These are phyloP conservation scores for Amphicarpaea edgeworthii DNA, from an alignment of 306 rosid species.

Conservation along the genomic window DNA sequence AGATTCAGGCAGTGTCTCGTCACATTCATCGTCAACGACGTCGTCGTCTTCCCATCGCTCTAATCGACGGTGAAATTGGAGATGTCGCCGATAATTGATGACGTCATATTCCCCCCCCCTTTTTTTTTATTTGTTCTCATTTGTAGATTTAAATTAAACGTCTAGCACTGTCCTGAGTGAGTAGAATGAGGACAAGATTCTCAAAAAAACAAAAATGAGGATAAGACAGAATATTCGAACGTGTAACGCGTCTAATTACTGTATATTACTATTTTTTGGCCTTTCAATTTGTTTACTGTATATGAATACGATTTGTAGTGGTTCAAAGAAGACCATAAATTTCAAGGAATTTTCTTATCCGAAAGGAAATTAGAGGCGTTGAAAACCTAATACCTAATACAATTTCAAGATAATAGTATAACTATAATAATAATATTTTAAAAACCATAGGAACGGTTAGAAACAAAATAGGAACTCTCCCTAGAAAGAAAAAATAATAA, in stretches of 20 bases:
- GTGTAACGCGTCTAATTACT: not conserved
- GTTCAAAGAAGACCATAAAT: not conserved
- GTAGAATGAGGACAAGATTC: not conserved
- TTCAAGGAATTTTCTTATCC: not conserved
- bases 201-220: too few species aligned
- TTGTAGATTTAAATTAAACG: not conserved
- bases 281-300: not conserved
- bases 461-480: too few species aligned
- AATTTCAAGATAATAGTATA: too few species aligned
- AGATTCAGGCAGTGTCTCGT: slow-evolving; percentile 51
- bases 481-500: too few species aligned
- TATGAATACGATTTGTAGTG: not conserved
- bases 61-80: slow-evolving; percentile 34
- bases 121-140: not conserved
- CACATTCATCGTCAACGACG: slow-evolving; percentile 47
- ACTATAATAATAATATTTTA: too few species aligned
- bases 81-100: not conserved
- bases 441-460: too few species aligned
- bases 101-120: not conserved
- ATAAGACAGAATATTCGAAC: not conserved
- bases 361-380: not conserved
- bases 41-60: slow-evolving; percentile 44
- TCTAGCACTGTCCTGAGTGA: not conserved
- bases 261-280: not conserved
- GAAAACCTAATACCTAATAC: too few species aligned